Base-by-base conservation (phyloP, 345 rosid genomes). In the Ceriops zippeliana region DNA sequence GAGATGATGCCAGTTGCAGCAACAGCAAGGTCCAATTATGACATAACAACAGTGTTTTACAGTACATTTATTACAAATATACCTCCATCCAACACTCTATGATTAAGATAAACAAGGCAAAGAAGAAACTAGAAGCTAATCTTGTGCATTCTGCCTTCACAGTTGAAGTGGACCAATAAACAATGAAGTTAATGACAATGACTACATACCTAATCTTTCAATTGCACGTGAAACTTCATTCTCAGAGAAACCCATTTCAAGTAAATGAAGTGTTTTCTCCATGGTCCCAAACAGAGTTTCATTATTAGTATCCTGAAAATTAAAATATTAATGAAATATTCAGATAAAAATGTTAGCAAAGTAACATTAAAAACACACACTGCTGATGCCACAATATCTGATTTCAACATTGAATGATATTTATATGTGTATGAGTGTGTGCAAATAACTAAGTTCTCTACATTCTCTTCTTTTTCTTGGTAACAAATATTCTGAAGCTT, bases 191-290 rank as follows among this genome's bases (percentile, higher is more conserved):
- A 13, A 7, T 51, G 24, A 64, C 38, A 52, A 32, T 76, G 67
- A 75, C 52, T 52, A 75, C 95, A 76, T 63, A 91, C 97, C 96
- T 60, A 83, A 80, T 76, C 82, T 90, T 72, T 93, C 98, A 67
- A 93, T 83, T 26, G 93, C 99, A 72, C 81, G 67, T 70, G 99
- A 95, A 67, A 91, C 78, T 75, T 95, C 90, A 76, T 83, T 77
- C 77, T 87, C 92, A 52, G 96, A 81, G 87, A 91, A 95, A 71
- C 99, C 99, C 93, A 91, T 86, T 75, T 88, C 89, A 74, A 95
- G 91, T 81, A 95, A 82, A 19, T 61, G 75, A 73, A 95, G 87
- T 15, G 99, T 91, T 78, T 86, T 91, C 67, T 85, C 91, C 97
- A 91, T 89, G 15, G 89, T 88, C 69, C 88, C 85, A 79, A 73